Conservation (phyloP, 805 yeast species). For the Metschnikowia kofuensis region DNA sequence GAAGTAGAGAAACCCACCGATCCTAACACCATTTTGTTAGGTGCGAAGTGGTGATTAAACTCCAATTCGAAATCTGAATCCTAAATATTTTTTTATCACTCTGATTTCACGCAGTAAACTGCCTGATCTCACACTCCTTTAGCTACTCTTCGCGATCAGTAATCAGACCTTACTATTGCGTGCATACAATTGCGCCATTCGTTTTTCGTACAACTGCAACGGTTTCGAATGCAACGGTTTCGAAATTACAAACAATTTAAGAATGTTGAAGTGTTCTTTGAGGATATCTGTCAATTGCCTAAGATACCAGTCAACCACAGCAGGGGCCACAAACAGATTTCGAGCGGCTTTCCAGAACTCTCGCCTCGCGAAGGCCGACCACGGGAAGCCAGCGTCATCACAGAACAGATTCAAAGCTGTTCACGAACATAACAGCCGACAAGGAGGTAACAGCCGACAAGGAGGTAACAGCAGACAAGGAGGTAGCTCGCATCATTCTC, state of each 20-base stretch:
- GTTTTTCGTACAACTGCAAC: too few relatives aligned
- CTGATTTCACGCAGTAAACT: too few relatives aligned
- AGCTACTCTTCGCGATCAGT: neutral
- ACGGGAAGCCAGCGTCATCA: neutral
- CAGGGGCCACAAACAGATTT: neutral
- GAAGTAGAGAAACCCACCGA: constrained; percentile 53
- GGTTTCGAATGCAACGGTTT: too few relatives aligned
- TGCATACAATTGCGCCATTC: neutral
- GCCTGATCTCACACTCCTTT: too few relatives aligned
- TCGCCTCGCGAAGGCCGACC: neutral
- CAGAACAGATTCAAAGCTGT: constrained; percentile 5
- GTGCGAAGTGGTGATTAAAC: constrained; percentile 50
- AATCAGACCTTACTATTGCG: neutral
- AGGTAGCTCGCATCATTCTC: neutral
- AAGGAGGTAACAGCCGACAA: neutral
- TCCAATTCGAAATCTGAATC: too few relatives aligned
- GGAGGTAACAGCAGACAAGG: too few relatives aligned
- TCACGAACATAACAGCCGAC: constrained; percentile 1
- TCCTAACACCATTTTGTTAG: constrained; percentile 45
- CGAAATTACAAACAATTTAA: too few relatives aligned
- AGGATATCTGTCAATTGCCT: neutral
- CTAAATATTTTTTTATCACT: too few relatives aligned
- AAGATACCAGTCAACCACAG: neutral
- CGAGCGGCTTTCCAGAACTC: neutral
- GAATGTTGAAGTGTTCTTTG: constrained; percentile 5